Evolutionary conservation across 2,329 filamentous ascomycete genomes (phyloP), one percentile per base, ranked within the genome.

Genomic region (Tolypocladium nubicola): DNA sequence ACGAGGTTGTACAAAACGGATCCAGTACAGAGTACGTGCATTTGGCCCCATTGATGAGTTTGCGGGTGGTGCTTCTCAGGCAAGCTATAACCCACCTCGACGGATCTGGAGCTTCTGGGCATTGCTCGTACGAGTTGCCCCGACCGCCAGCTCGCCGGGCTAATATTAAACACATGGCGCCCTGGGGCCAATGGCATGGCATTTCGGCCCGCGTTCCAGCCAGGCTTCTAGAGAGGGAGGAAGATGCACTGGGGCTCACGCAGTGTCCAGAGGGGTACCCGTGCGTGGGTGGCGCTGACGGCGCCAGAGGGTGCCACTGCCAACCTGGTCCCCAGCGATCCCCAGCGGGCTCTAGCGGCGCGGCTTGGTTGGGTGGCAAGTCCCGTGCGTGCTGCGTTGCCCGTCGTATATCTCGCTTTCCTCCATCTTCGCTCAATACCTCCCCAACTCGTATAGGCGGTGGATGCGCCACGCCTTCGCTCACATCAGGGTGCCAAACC

Each of bases 371-470:
- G 52, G 21, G 23, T 39, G 14, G 19, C 33, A 39, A 8, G 49
- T 52, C 50, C 30, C 50, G 30, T 11, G 16, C 3, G 9, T 23
- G 41, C 41, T 26, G 14, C 45, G 14, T 33, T 19, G 23, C 30
- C 3, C 19, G 54, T 55, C 54, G 54, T 55, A 50, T 49, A 40
- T 40, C 43, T 56, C 54, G 43, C 43, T 50, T 56, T 39, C 37
- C 33, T 19, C 19, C 30, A 37, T 49, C 40, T 13, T 10, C 6
- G 26, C 26, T 26, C 23, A 26, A 26, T 30, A 30, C 26, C 26
- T 30, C 5, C 4, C 6, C 6, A 30, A 30, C 26, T 30, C 26
- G 26, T 30, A 30, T 30, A 30, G 26, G 26, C 26, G 26, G 26
- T 30, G 23, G 23, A 26, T 26, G 23, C n/a, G 23, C 38, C 38